Percentiles rank a stretch among this genome's conserved stretches.
Evolutionary conservation across 2,329 filamentous ascomycete species (phyloP).

Genomic region (Exophiala calicioides): DNA sequence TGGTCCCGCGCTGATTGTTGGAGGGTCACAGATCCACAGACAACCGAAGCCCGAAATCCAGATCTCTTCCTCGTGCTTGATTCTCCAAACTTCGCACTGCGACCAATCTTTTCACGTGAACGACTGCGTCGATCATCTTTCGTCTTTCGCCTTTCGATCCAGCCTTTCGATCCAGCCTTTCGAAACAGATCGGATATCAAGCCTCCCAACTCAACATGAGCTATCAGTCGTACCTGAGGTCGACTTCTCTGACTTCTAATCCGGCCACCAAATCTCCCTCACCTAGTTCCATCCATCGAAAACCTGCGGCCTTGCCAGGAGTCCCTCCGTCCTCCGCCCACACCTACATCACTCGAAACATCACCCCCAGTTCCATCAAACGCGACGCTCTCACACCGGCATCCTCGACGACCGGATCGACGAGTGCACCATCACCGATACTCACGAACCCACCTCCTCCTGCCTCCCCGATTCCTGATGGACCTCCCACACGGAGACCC

Average conservation of each 20-base stretch:
- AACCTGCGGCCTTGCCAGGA: slow-evolving; percentile 11
- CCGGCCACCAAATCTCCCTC: slow-evolving; percentile 15
- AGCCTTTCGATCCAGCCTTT: neutral
- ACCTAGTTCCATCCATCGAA: slow-evolving; percentile 20
- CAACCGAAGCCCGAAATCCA: too few species aligned
- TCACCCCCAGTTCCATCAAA: slow-evolving; percentile 3
- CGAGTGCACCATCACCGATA: slow-evolving; percentile 4
- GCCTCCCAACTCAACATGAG: slow-evolving; percentile 17
- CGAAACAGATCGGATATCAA: neutral
- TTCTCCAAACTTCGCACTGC: too few species aligned
- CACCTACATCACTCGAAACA: slow-evolving; percentile 13
- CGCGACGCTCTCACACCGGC: slow-evolving; percentile 12
- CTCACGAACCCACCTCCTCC: slow-evolving; percentile 1
- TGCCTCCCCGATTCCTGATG: neutral
- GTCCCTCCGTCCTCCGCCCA: slow-evolving; percentile 10
- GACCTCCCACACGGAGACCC: slow-evolving; percentile 17
- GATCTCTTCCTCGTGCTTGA: too few species aligned
- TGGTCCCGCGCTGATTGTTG: too few species aligned
- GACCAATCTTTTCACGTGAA: too few species aligned
- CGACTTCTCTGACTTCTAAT: slow-evolving; percentile 12
- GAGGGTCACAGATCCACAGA: too few species aligned
- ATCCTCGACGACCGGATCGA: slow-evolving; percentile 12
- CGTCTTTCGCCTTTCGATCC: neutral
- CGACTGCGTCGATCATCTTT: neutral
- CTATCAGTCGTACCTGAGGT: slow-evolving; percentile 23